These are phyloP conservation scores for Hemerocallis citrina DNA, from an alignment of 106 monocot genomes.

Conservation along the genomic window DNA sequence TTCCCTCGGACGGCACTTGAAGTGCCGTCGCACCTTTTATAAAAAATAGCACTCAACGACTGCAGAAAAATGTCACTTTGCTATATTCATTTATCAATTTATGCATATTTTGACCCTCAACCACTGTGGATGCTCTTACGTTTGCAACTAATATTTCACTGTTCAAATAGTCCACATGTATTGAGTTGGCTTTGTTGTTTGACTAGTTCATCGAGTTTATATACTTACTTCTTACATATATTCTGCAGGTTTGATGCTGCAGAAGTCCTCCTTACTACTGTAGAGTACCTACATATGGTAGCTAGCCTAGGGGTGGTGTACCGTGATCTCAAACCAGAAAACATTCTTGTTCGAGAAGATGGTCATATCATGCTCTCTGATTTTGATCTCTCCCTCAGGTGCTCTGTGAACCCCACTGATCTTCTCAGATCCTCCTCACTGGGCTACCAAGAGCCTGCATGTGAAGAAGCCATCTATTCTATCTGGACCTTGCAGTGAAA, in stretches of 20 bases:
- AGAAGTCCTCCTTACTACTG: slow-evolving; percentile 66
- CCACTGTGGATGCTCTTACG: too few species aligned
- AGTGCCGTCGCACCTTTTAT: too few species aligned
- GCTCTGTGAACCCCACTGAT: slow-evolving; percentile 45
- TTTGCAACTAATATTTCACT: too few species aligned
- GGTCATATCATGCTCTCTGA: slow-evolving; percentile 67
- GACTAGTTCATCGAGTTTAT: neutral
- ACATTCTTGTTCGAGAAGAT: slow-evolving; percentile 60
- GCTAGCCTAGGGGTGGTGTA: slow-evolving; percentile 72
- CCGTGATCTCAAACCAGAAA: slow-evolving; percentile 81
- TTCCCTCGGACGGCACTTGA: too few species aligned
- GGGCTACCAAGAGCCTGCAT: slow-evolving; percentile 12
- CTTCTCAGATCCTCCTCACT: slow-evolving; percentile 54
- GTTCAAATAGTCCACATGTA: too few species aligned
- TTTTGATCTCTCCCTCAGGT: slow-evolving; percentile 57
- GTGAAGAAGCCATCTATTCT: slow-evolving; percentile 27
- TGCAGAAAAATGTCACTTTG: too few species aligned
- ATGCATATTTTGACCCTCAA: too few species aligned
- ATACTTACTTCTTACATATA: neutral
- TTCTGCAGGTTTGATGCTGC: slow-evolving; percentile 68
- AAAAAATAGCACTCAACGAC: too few species aligned
- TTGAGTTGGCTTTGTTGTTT: too few species aligned
- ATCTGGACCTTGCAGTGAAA: slow-evolving; percentile 33
- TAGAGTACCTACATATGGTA: slow-evolving; percentile 66
- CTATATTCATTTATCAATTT: too few species aligned